Evolutionary conservation across 169 alveolate species (phyloP).

Genomic region (Condylostoma magnum): DNA sequence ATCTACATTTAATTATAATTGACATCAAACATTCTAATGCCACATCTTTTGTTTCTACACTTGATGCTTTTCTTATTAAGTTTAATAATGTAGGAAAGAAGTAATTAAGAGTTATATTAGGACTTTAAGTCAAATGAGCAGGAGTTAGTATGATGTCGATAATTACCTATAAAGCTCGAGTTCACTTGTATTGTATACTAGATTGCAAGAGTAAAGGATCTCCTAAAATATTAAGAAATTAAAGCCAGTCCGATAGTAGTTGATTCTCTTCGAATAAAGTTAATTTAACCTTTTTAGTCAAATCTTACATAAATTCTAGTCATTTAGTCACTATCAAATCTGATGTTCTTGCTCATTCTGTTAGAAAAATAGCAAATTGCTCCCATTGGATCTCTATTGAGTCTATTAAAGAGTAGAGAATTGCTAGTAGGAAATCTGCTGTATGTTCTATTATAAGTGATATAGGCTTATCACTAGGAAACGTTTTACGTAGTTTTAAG

Average conservation of each 20-base stretch:
- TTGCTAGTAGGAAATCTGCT: neutral
- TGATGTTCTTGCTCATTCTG: slow-evolving; percentile 7
- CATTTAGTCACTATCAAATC: neutral
- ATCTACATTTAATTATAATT: neutral
- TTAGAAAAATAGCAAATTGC: neutral
- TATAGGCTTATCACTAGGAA: neutral
- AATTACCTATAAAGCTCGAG: slow-evolving; percentile 14
- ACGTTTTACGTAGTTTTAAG: neutral
- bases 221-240: neutral
- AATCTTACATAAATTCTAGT: neutral
- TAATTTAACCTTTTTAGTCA: neutral
- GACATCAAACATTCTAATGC: neutral
- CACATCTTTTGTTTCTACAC: neutral
- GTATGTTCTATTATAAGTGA: neutral
- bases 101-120: neutral
- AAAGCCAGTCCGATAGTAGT: slow-evolving; percentile 11
- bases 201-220: slow-evolving; percentile 3
- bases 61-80: neutral
- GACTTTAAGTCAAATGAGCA: neutral
- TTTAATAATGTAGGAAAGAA: slow-evolving; percentile 19
- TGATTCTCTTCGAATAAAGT: neutral
- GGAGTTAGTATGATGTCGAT: neutral
- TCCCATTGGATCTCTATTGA: neutral
- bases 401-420: neutral
- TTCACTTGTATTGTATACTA: slow-evolving; percentile 5